These are phyloP conservation scores for Xerocomellus intermedius DNA, from an alignment of 768 basidiomycete species.

Conservation along the genomic window DNA sequence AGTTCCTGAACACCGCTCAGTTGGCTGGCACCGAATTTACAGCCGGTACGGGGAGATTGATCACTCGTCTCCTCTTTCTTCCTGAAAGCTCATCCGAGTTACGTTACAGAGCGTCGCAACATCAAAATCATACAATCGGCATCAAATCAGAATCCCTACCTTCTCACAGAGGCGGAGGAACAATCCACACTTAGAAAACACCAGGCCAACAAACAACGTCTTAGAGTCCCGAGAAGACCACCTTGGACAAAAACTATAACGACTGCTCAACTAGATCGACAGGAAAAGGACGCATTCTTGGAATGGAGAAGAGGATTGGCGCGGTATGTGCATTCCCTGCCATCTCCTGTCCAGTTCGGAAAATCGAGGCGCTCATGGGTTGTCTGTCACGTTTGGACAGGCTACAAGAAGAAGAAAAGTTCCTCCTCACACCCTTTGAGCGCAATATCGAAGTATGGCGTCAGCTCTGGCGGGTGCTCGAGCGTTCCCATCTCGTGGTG, in stretches of 20 bases:
- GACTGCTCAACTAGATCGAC: slow-evolving; percentile 73
- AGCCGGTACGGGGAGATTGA: slow-evolving; percentile 59
- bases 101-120: slow-evolving; percentile 64
- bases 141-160: slow-evolving; percentile 74
- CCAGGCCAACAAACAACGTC: slow-evolving; percentile 62
- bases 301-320: slow-evolving; percentile 93
- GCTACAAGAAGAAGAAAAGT: slow-evolving; percentile 80
- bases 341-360: background rate
- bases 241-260: slow-evolving; percentile 85
- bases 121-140: slow-evolving; percentile 69
- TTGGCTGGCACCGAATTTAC: slow-evolving; percentile 95
- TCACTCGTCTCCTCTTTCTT: background rate
- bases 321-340: slow-evolving; percentile 53
- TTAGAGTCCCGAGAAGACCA: slow-evolving; percentile 88
- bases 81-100: slow-evolving; percentile 5
- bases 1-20: slow-evolving; percentile 93
- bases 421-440: slow-evolving; percentile 95
- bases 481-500: slow-evolving; percentile 90
- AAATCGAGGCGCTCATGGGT: background rate
- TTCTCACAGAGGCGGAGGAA: slow-evolving; percentile 83
- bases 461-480: slow-evolving; percentile 95
- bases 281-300: slow-evolving; percentile 87
- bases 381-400: slow-evolving; percentile 36
- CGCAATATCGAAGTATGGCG: slow-evolving; percentile 98
- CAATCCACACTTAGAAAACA: slow-evolving; percentile 71